Evolutionary conservation across 768 basidiomycete genomes (phyloP).

Genomic region (Trametes punicea): DNA sequence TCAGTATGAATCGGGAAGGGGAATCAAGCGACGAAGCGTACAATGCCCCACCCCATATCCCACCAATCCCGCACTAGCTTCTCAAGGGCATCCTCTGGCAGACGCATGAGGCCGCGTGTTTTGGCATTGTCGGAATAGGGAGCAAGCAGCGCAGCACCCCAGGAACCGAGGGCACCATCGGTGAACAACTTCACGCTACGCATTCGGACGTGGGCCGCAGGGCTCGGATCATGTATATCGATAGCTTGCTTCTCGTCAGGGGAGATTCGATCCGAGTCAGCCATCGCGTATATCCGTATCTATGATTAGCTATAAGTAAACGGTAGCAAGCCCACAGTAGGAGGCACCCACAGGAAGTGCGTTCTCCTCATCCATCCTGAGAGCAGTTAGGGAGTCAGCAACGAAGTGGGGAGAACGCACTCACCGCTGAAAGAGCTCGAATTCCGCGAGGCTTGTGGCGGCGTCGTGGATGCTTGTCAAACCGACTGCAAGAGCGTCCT

Average conservation of each 20-base stretch:
- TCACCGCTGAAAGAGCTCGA: constrained; percentile 66
- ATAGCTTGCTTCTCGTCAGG: constrained; percentile 12
- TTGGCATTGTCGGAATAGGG: constrained; percentile 82
- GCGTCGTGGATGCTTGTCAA: constrained; percentile 91
- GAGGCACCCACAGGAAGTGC: constrained; percentile 58
- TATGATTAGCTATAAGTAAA: constrained; percentile 1
- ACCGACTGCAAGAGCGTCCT: constrained; percentile 72
- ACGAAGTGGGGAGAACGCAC: constrained; percentile 21
- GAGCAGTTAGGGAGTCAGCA: background rate
- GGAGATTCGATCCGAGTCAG: constrained; percentile 39
- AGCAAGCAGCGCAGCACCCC: constrained; percentile 84
- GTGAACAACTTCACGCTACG: constrained; percentile 72
- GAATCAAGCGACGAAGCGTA: constrained; percentile 35
- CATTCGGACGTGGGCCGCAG: constrained; percentile 23
- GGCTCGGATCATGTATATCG: constrained; percentile 36
- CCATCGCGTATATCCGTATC: constrained; percentile 38
- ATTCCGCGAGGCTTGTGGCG: constrained; percentile 41
- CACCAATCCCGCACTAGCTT: constrained; percentile 60
- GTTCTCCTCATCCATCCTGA: constrained; percentile 65
- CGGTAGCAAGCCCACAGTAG: background rate
- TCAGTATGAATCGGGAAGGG: background rate
- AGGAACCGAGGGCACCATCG: constrained; percentile 89
- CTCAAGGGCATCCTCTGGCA: constrained; percentile 49
- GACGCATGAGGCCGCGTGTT: constrained; percentile 66
- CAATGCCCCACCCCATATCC: constrained; percentile 80